Evolutionary conservation across 805 yeast genomes (phyloP).

Genomic region (Yamadazyma akitaensis): DNA sequence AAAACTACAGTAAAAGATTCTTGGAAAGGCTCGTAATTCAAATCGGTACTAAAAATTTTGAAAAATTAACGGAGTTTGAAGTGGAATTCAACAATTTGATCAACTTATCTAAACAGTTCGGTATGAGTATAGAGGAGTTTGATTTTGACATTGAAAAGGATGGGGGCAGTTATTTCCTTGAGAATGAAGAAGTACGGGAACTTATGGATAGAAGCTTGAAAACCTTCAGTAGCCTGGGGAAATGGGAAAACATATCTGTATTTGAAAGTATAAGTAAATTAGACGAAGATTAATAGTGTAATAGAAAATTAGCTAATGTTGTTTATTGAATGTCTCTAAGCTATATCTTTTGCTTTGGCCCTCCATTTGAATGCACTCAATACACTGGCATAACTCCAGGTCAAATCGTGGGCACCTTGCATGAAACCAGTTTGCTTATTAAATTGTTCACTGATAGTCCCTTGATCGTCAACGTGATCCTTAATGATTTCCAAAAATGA

Average conservation of each 20-base stretch:
- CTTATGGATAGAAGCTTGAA: slow-evolving; percentile 33
- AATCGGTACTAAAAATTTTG: slow-evolving; percentile 37
- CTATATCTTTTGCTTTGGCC: background rate
- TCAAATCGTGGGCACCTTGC: slow-evolving; percentile 83
- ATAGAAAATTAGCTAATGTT: background rate
- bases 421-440: slow-evolving; percentile 75
- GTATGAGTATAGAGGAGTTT: slow-evolving; percentile 12
- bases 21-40: slow-evolving; percentile 23
- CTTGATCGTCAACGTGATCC: slow-evolving; percentile 60
- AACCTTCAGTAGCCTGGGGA: slow-evolving; percentile 23
- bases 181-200: slow-evolving; percentile 38
- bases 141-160: slow-evolving; percentile 9
- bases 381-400: slow-evolving; percentile 87
- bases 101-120: slow-evolving; percentile 19
- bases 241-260: slow-evolving; percentile 28
- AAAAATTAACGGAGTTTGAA: slow-evolving; percentile 18
- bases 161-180: slow-evolving; percentile 1
- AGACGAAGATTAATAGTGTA: slow-evolving; percentile 18
- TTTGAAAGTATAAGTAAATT: slow-evolving; percentile 38
- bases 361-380: slow-evolving; percentile 71
- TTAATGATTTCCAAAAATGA: slow-evolving; percentile 59
- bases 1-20: slow-evolving; percentile 76
- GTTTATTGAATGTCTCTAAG: background rate
- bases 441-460: slow-evolving; percentile 86
- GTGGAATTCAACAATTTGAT: slow-evolving; percentile 20